Base-by-base conservation (phyloP, 495 filamentous ascomycete genomes). In the Penicillium cataractarum region DNA sequence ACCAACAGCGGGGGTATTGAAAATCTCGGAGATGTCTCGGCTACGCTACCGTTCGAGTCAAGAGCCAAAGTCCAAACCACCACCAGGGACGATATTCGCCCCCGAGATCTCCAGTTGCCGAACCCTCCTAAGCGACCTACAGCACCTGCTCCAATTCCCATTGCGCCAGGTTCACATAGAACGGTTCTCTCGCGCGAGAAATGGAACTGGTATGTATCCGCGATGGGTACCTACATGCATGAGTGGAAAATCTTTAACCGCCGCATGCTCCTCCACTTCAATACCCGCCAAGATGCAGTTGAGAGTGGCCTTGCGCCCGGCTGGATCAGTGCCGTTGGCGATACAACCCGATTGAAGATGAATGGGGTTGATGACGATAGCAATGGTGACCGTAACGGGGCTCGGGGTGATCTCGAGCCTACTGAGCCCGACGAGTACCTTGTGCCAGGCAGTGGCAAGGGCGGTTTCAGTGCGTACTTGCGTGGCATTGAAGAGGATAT, bases 21-120 rank as follows among this genome's bases (percentile, higher is more conserved):
- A 21, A 86, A 87, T 37, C 80, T 96, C 33, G 79, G 82, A 22
- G 90, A 91, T 63, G 74, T 97, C 37, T 80, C 80, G 26, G 77
- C 83, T 7, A 87, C 79, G 2, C 84, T 97, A 2, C 92, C 92
- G 0, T 95, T 94, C 71, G 75, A 87, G 60, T 93, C 90, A 44
- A 77, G 80, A 31, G 70, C 92, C 22, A 76, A 74, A 55, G 54
- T 64, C 32, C 70, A 66, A 15, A 70, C 57, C 26, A 67, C 71
- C 12, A 65, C 67, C 6, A 65, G 65, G 33, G 67, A 63, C 15
- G 71, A 75, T 26, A 68, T 70, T 19, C 77, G 64, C 0, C 70
- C 76, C 5, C 72, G 77, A 10, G 72, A 75, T 6, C 76, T 91
- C 5, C 63, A 76, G 1, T 81, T 91, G 8, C 92, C 92, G 0